Evolutionary conservation across 2,329 filamentous ascomycete genomes (phyloP).

Genomic region (Cyanodermella asteris): DNA sequence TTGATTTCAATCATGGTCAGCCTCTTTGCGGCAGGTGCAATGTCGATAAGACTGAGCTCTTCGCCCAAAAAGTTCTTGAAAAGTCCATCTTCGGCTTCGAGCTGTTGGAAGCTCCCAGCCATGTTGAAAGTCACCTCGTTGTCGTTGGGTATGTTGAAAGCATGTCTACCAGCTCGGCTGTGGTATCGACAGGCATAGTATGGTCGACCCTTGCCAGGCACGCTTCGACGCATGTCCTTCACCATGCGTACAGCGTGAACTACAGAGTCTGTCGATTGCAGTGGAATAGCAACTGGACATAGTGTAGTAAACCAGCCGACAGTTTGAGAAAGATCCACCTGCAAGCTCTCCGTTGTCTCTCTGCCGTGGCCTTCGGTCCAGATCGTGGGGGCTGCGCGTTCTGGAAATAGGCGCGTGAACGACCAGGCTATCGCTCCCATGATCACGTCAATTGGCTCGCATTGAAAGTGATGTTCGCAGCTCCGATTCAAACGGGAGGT

Average conservation of each 20-base stretch:
- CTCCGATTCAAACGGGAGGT: too few species aligned
- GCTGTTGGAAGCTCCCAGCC: constrained; percentile 18
- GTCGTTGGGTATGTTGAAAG: constrained; percentile 17
- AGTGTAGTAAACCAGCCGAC: constrained; percentile 30
- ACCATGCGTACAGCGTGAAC: constrained; percentile 15
- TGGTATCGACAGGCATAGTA: constrained; percentile 17
- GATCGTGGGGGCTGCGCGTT: constrained; percentile 19
- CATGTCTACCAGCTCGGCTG: constrained; percentile 12
- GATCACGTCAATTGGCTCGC: constrained; percentile 17
- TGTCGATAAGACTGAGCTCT: too few species aligned
- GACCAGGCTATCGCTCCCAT: constrained; percentile 18
- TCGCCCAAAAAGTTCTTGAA: too few species aligned
- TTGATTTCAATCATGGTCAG: constrained; percentile 31
- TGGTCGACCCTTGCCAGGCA: constrained; percentile 17
- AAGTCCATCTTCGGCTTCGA: constrained; percentile 22
- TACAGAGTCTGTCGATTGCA: constrained; percentile 10
- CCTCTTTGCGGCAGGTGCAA: constrained; percentile 24
- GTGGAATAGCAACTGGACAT: constrained; percentile 19
- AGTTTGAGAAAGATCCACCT: constrained; percentile 26
- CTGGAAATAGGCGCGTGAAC: constrained; percentile 21
- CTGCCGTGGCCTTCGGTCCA: constrained; percentile 28
- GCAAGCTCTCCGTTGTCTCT: constrained; percentile 20
- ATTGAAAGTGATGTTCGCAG: too few species aligned
- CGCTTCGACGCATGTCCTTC: constrained; percentile 17
- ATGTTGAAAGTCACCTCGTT: constrained; percentile 23